Evolutionary conservation across 2,329 filamentous ascomycete species (phyloP), one percentile per base, ranked within the genome.

Genomic region (Zalaria sp.): DNA sequence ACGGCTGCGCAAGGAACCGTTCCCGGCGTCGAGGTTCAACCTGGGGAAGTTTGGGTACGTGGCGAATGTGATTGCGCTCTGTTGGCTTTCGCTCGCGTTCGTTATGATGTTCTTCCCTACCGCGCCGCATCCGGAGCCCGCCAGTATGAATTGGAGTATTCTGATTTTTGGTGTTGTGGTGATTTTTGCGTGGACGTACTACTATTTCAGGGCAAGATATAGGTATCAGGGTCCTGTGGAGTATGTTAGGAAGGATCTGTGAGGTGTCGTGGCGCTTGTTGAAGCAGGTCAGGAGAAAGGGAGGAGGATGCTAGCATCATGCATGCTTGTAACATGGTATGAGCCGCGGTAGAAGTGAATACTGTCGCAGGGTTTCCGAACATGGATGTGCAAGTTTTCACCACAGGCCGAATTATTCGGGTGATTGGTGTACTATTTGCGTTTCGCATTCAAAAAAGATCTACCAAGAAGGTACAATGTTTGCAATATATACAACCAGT

Each of bases 111-210:
- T 49, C 43, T 51, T 50, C 42, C 46, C 46, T 4, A 27, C 43
- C 10, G 37, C 37, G 7, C 46, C 43, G n/a, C 42, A 49, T 11
- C 51, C 55, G 4, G 46, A 46, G 6, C 37, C 50, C 6, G 46
- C 45, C 7, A 47, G 39, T 9, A 57, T 56, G 54, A 57, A 56
- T 36, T 57, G 53, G 55, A 50, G 46, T 10, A 46, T 49, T 25
- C 43, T 57, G 28, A 52, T 58, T 10, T 53, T 48, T 25, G 43
- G 47, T 2, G 38, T 34, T 35, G 48, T 48, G 10, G 41, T 51
- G 28, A 31, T 47, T 5, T 41, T 53, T 27, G 43, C 47, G 7
- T 41, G 39, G 7, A 28, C 45, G 5, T 47, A 49, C 32, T 53
- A 45, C 7, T 5, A 29, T 31, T 10, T 38, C 25, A 27, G 27